These are phyloP conservation scores for Nidularia sp. DNA, from an alignment of 768 basidiomycete species.

Conservation along the genomic window DNA sequence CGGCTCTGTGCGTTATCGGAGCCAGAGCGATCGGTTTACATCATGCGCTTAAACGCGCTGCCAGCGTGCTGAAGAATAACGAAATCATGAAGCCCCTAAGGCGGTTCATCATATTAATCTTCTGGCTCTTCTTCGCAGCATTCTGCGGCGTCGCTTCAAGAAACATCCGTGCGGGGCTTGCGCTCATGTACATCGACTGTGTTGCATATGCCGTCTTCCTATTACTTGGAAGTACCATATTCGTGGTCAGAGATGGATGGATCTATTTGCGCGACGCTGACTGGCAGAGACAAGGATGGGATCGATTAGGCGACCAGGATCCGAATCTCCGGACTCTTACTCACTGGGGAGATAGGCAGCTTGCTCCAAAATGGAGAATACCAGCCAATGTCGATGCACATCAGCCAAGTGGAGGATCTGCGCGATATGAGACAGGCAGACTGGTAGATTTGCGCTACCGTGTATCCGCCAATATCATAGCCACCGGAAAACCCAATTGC, in stretches of 20 bases:
- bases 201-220: not conserved
- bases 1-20: slow-evolving; percentile 7
- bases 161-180: not conserved
- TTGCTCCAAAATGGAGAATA: slow-evolving; percentile 6
- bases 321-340: not conserved
- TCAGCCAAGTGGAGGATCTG: not conserved
- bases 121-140: not conserved
- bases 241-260: slow-evolving; percentile 3
- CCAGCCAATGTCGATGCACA: too few relatives aligned
- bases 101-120: too few relatives aligned
- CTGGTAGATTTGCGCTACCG: slow-evolving; percentile 5
- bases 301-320: slow-evolving; percentile 7
- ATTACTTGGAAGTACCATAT: not conserved
- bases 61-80: not conserved
- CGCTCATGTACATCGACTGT: not conserved
- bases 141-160: not conserved
- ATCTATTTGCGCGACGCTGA: slow-evolving; percentile 6
- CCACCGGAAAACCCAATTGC: slow-evolving; percentile 4
- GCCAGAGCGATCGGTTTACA: slow-evolving; percentile 6
- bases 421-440: not conserved
- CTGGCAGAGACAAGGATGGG: not conserved
- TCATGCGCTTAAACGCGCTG: not conserved
- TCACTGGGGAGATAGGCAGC: slow-evolving; percentile 8
- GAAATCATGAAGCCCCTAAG: not conserved
- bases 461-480: slow-evolving; percentile 3